Conservation (phyloP, 345 rosid species). For the Dipteronia sinensis region DNA sequence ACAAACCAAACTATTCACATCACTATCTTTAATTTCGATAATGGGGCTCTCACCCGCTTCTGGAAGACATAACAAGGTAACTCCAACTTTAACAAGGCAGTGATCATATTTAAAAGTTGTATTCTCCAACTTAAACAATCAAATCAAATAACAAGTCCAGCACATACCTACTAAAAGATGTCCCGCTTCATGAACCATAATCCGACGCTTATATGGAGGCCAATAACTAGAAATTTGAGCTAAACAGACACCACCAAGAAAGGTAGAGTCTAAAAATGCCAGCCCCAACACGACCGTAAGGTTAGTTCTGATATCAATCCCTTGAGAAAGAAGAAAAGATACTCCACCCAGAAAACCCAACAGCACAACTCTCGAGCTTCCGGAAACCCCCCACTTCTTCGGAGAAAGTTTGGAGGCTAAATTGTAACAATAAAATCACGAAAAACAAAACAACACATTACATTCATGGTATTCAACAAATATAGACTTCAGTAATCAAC, state of each 20-base stretch:
- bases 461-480: neutral
- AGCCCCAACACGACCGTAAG: slow-evolving; percentile 68
- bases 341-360: slow-evolving; percentile 64
- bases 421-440: slow-evolving; percentile 3
- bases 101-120: neutral
- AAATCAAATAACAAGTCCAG: slow-evolving; percentile 3
- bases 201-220: slow-evolving; percentile 87
- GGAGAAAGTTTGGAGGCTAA: slow-evolving; percentile 75
- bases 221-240: slow-evolving; percentile 88
- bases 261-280: slow-evolving; percentile 65
- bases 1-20: neutral
- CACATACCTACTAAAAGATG: slow-evolving; percentile 77
- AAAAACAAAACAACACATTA: neutral
- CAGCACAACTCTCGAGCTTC: slow-evolving; percentile 59
- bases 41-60: neutral
- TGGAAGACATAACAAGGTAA: neutral
- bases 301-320: slow-evolving; percentile 74
- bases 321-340: slow-evolving; percentile 70
- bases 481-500: neutral
- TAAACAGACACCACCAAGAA: slow-evolving; percentile 85
- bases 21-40: neutral
- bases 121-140: slow-evolving; percentile 1
- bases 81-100: neutral
- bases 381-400: slow-evolving; percentile 84
- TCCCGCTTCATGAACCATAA: slow-evolving; percentile 95